phyloP scores from a whole-genome alignment of 352 stramenopile genomes.

The Pythium scleroteichum region DNA sequence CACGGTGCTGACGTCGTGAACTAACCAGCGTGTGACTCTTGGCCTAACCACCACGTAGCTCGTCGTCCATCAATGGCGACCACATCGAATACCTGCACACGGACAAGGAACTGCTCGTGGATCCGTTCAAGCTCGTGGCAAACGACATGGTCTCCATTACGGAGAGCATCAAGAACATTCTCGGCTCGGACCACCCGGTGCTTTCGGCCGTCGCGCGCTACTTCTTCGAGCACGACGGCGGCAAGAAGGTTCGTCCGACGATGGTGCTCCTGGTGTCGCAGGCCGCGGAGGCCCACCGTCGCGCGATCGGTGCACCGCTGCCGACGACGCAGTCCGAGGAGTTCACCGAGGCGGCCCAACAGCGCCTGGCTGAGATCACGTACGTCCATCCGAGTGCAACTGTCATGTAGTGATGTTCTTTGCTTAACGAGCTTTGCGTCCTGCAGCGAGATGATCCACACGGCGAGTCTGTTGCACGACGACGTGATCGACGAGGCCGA shows the following conservation, averaged over 20 bases:
- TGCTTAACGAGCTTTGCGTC: neutral
- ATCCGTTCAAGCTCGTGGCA: constrained; percentile 94
- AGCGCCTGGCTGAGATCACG: constrained; percentile 86
- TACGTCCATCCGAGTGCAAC: constrained; percentile 31
- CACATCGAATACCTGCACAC: constrained; percentile 54
- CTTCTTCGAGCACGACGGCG: constrained; percentile 95
- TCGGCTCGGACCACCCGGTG: constrained; percentile 97
- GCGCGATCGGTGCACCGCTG: constrained; percentile 37
- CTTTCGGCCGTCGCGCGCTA: constrained; percentile 95
- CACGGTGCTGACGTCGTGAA: neutral
- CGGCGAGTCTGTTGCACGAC: constrained; percentile 98
- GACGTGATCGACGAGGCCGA: constrained; percentile 99
- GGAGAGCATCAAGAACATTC: constrained; percentile 94
- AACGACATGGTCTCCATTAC: constrained; percentile 92
- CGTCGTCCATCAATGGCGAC: constrained; percentile 28
- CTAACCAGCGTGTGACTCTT: constrained; percentile 8
- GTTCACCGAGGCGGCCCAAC: constrained; percentile 73
- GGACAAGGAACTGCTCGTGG: constrained; percentile 52
- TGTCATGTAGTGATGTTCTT: too few relatives aligned
- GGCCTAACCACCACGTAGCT: constrained; percentile 19
- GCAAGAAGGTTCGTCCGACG: constrained; percentile 98
- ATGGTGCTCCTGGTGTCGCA: constrained; percentile 96
- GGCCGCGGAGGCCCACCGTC: constrained; percentile 86
- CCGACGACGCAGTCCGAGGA: constrained; percentile 64
- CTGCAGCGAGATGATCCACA: constrained; percentile 99